Evolutionary conservation across 371 early-diverging fungal species (phyloP).

Genomic region (Mucor lusitanicus): DNA sequence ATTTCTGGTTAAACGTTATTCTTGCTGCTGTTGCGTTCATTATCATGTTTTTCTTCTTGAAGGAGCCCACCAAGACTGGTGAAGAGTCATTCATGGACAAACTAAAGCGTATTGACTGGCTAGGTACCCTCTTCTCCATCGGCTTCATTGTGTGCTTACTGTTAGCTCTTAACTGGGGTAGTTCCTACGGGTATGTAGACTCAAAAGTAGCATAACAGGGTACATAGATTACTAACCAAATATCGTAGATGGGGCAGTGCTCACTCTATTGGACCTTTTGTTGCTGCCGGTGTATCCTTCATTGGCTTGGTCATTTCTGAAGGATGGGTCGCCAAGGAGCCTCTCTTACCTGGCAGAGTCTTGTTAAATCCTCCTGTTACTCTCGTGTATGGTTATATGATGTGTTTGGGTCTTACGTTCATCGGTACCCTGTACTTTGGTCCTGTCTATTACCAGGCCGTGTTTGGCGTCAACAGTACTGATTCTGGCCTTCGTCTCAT

Average conservation of each 20-base stretch:
- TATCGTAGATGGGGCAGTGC: conserved; percentile 48
- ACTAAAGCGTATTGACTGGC: conserved; percentile 66
- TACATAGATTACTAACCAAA: conserved; percentile 3
- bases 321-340: conserved; percentile 54
- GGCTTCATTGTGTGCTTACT: conserved; percentile 48
- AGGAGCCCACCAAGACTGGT: conserved; percentile 44
- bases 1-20: conserved; percentile 78
- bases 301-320: conserved; percentile 46
- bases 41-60: conserved; percentile 51
- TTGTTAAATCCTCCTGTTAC: conserved; percentile 38
- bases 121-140: conserved; percentile 49
- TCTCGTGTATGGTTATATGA: conserved; percentile 48
- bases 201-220: too few species aligned
- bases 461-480: conserved; percentile 41
- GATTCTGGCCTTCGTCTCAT: conserved; percentile 46
- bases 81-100: conserved; percentile 48
- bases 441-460: conserved; percentile 60
- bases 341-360: conserved; percentile 32
- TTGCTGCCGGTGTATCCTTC: conserved; percentile 42
- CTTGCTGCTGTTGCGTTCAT: conserved; percentile 59
- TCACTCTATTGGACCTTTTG: conserved; percentile 55
- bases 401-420: conserved; percentile 71
- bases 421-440: conserved; percentile 74
- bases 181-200: conserved; percentile 28
- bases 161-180: conserved; percentile 57